Percentiles rank a stretch among this genome's conserved stretches.
Conservation (phyloP, 2,329 filamentous ascomycete genomes). For the Aspergillus pseudonomiae region DNA sequence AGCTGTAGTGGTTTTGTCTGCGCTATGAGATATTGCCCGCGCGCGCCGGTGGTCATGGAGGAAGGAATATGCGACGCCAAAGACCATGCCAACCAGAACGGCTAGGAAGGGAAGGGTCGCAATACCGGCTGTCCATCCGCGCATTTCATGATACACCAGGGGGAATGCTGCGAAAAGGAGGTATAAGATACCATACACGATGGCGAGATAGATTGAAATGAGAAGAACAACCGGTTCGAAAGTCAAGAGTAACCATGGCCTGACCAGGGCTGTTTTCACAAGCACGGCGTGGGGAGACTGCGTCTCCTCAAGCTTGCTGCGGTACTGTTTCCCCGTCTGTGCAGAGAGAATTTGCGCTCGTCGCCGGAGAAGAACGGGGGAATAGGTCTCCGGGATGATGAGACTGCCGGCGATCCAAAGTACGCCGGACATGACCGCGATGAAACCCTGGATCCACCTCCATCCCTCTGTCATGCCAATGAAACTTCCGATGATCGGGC, state of each 20-base stretch:
- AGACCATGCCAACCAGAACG: too few species aligned
- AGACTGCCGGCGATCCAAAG: background rate
- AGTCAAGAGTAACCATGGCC: background rate
- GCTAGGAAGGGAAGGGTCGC: too few species aligned
- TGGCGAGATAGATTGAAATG: background rate
- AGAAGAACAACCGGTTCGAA: background rate
- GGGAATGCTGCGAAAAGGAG: too few species aligned
- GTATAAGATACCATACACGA: background rate
- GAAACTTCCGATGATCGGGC: too few species aligned
- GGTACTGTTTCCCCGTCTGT: background rate
- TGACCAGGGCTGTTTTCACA: background rate
- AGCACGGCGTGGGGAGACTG: background rate
- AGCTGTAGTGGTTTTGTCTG: background rate
- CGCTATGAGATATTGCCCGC: background rate
- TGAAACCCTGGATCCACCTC: too few species aligned
- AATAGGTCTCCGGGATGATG: slow-evolving; percentile 37
- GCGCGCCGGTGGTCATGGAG: too few species aligned
- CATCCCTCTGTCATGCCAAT: too few species aligned
- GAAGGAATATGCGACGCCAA: background rate
- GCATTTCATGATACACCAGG: too few species aligned
- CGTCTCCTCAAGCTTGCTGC: background rate
- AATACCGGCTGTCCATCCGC: too few species aligned
- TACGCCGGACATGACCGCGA: background rate
- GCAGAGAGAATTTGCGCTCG: background rate
- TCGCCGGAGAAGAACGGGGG: slow-evolving; percentile 48